phyloP scores from a whole-genome alignment of 768 basidiomycete species.

The Serendipita sp. region DNA sequence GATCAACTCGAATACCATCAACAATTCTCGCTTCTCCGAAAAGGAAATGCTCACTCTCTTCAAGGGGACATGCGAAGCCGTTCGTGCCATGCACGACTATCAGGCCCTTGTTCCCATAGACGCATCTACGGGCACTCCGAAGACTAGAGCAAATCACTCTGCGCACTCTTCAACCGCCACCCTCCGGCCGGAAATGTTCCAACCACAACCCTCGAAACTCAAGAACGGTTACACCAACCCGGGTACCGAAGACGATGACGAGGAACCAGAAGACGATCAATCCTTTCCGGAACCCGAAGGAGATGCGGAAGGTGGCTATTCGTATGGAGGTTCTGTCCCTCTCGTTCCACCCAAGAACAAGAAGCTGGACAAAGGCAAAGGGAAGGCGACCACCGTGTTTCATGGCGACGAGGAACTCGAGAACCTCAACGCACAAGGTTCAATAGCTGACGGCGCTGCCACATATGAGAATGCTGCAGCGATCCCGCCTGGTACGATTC shows the following conservation, averaged over 20 bases:
- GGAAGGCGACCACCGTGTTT: conserved; percentile 51
- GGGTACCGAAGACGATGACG: conserved; percentile 28
- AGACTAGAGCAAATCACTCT: conserved; percentile 10
- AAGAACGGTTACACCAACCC: conserved; percentile 9
- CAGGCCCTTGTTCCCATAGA: conserved; percentile 30
- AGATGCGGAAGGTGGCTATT: conserved; percentile 57
- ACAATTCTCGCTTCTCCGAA: conserved; percentile 72
- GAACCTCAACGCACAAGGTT: conserved; percentile 11
- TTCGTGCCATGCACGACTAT: conserved; percentile 89
- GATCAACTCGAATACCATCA: conserved; percentile 74
- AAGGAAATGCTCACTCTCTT: conserved; percentile 78
- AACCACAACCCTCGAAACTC: conserved; percentile 15
- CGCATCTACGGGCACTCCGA: conserved; percentile 15
- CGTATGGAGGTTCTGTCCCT: conserved; percentile 35
- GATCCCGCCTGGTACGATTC: conserved; percentile 13
- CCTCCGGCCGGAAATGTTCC: conserved; percentile 14
- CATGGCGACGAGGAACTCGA: conserved; percentile 64
- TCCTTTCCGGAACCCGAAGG: conserved; percentile 64
- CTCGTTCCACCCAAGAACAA: background rate
- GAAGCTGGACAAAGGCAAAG: conserved; percentile 28
- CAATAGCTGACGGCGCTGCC: conserved; percentile 25
- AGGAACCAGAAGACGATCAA: conserved; percentile 43
- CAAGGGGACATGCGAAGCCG: conserved; percentile 85
- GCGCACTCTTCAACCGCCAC: conserved; percentile 14
- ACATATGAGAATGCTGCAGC: conserved; percentile 19